Conservation (phyloP, 768 basidiomycete species). For the Podaxis carcinomalis region DNA sequence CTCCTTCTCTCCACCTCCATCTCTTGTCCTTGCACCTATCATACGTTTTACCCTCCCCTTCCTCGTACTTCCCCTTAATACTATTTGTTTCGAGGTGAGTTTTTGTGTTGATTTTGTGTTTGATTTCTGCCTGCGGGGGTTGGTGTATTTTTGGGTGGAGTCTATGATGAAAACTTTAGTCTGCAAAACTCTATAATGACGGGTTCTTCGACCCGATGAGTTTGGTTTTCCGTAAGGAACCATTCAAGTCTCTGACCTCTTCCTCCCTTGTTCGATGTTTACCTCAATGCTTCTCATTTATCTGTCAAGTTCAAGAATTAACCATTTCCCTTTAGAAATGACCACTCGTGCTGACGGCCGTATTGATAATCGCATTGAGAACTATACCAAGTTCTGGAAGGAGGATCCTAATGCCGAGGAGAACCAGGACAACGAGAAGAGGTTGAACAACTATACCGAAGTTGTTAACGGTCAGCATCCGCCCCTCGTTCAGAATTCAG, state of each 20-base stretch:
- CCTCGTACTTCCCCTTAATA: constrained; percentile 1
- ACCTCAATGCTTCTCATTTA: background rate
- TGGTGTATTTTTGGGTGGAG: background rate
- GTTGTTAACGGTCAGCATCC: constrained; percentile 79
- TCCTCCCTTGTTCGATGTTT: background rate
- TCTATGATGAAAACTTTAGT: constrained; percentile 22
- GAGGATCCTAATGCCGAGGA: constrained; percentile 72
- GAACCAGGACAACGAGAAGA: constrained; percentile 59
- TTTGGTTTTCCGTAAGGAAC: constrained; percentile 26
- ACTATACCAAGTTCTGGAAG: constrained; percentile 92
- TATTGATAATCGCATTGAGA: constrained; percentile 63
- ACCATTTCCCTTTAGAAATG: background rate
- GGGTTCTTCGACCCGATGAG: constrained; percentile 23
- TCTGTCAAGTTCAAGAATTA: background rate
- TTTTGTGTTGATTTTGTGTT: background rate
- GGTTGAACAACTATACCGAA: constrained; percentile 82
- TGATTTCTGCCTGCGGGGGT: background rate
- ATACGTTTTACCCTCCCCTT: constrained; percentile 2
- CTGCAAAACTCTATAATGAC: constrained; percentile 23
- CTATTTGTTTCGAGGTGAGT: background rate
- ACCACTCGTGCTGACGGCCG: constrained; percentile 47
- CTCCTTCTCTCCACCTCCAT: constrained; percentile 9
- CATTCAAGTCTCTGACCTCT: constrained; percentile 37
- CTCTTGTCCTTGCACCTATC: constrained; percentile 1
- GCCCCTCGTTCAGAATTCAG: background rate